A percentile compares a stretch with the other conserved stretches of the same genome.
Evolutionary conservation across 2,329 filamentous ascomycete species (phyloP).

Genomic region (Hypoxylon sp.): DNA sequence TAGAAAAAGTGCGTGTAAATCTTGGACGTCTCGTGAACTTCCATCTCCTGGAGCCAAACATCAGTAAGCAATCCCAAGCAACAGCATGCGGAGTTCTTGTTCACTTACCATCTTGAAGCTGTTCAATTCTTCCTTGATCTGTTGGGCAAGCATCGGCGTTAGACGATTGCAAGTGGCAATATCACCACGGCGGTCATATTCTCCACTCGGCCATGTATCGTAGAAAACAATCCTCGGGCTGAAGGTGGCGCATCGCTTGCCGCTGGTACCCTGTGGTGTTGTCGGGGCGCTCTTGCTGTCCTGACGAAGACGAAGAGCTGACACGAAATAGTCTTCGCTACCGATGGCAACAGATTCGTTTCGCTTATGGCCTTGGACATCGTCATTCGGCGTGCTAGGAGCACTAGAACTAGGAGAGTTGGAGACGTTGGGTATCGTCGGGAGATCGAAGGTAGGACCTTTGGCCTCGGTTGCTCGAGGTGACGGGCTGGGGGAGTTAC

Average conservation of each 20-base stretch:
- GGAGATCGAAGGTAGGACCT: conserved; percentile 69
- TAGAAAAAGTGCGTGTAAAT: conserved; percentile 99
- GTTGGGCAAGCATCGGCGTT: conserved; percentile 96
- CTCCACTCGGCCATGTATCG: conserved; percentile 94
- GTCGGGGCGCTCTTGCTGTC: conserved; percentile 85
- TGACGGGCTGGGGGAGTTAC: conserved; percentile 77
- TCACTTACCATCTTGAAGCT: conserved; percentile 95
- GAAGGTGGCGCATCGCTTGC: conserved; percentile 79
- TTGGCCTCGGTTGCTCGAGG: conserved; percentile 72
- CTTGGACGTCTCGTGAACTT: conserved; percentile 98
- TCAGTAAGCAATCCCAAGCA: conserved; percentile 57
- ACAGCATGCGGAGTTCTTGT: neutral
- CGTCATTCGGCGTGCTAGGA: conserved; percentile 89
- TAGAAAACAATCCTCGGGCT: conserved; percentile 95
- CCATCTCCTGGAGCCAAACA: conserved; percentile 85
- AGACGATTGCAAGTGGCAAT: conserved; percentile 98
- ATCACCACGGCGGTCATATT: conserved; percentile 96
- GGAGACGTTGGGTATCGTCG: conserved; percentile 73
- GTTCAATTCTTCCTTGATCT: conserved; percentile 99
- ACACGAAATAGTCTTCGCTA: conserved; percentile 91
- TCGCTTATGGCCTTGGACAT: conserved; percentile 76
- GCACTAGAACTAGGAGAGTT: conserved; percentile 89
- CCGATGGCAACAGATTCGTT: conserved; percentile 80
- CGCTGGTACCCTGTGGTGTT: conserved; percentile 76
- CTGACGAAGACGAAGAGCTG: conserved; percentile 78